A percentile compares a stretch with the other conserved stretches of the same genome.
Conservation (phyloP, 441 rosid species). For the Eutrema salsugineum region DNA sequence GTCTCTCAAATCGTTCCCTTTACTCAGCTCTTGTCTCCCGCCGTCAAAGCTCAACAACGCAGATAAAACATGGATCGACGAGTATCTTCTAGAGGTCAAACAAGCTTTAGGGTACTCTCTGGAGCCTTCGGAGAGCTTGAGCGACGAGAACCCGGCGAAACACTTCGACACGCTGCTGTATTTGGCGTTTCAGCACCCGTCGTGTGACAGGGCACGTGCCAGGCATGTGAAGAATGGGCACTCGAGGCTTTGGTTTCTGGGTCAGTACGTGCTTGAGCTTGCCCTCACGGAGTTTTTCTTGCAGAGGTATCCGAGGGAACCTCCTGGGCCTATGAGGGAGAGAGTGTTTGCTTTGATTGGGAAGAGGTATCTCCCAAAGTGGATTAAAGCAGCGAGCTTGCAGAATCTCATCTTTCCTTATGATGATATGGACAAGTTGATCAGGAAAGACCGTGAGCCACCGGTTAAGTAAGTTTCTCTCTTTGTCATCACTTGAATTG, state of each 20-base stretch:
- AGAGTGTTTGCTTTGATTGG: slow-evolving; percentile 91
- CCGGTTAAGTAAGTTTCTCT: slow-evolving; percentile 76
- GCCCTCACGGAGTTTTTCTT: slow-evolving; percentile 72
- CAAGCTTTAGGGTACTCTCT: slow-evolving; percentile 89
- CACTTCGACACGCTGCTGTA: slow-evolving; percentile 86
- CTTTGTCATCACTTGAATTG: background rate
- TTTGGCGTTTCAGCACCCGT: slow-evolving; percentile 86
- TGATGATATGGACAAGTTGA: slow-evolving; percentile 83
- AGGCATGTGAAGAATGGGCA: slow-evolving; percentile 85
- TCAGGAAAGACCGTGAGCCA: slow-evolving; percentile 74
- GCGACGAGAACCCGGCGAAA: slow-evolving; percentile 91
- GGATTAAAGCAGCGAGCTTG: slow-evolving; percentile 91
- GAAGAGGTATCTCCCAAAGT: slow-evolving; percentile 77
- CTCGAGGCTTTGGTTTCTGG: slow-evolving; percentile 77
- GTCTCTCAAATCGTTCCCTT: slow-evolving; percentile 82
- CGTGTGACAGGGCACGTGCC: slow-evolving; percentile 77
- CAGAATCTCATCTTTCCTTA: slow-evolving; percentile 85
- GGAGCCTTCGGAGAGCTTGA: slow-evolving; percentile 55
- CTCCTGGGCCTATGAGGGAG: slow-evolving; percentile 90
- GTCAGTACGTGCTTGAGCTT: slow-evolving; percentile 92
- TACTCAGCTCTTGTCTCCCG: slow-evolving; percentile 88
- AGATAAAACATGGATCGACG: slow-evolving; percentile 87
- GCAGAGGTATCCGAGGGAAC: slow-evolving; percentile 94
- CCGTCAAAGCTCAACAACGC: slow-evolving; percentile 78
- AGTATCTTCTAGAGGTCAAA: slow-evolving; percentile 86